A percentile compares a stretch with the other conserved stretches of the same genome.
These are phyloP conservation scores for Bimuria novae-zelandiae DNA, from an alignment of 2,329 filamentous ascomycete species.

Conservation along the genomic window DNA sequence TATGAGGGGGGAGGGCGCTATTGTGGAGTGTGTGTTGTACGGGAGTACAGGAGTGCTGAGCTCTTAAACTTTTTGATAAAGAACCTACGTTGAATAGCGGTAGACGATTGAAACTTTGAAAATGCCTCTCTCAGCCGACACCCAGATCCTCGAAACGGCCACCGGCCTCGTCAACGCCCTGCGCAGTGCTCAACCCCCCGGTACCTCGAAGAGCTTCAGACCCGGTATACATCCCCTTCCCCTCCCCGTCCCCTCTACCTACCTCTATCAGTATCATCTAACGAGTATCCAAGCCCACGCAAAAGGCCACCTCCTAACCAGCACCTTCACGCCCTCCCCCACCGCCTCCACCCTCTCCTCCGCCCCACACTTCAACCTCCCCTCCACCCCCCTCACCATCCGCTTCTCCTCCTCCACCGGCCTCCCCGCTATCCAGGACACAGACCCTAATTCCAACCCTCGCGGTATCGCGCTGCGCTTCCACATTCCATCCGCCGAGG, in stretches of 20 bases:
- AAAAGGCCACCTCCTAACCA: conserved; percentile 57
- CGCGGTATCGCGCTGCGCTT: conserved; percentile 55
- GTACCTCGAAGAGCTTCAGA: conserved; percentile 28
- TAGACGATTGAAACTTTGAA: no score
- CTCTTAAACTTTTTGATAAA: no score
- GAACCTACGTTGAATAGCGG: no score
- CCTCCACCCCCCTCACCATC: conserved; percentile 52
- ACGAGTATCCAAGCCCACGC: no score
- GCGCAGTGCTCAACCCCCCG: conserved; percentile 28
- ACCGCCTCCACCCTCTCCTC: conserved; percentile 51
- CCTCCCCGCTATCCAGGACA: conserved; percentile 57
- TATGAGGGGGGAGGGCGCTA: no score
- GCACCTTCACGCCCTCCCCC: conserved; percentile 57
- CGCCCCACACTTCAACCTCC: conserved; percentile 55
- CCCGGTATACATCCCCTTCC: no score
- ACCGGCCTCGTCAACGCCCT: conserved; percentile 35
- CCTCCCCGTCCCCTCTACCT: no score
- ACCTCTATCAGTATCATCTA: no score
- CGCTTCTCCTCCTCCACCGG: conserved; percentile 61
- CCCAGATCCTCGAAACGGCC: conserved; percentile 31
- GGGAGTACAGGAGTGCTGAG: no score
- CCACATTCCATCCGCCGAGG: conserved; percentile 49
- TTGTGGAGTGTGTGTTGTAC: no score
- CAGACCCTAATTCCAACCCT: conserved; percentile 53
- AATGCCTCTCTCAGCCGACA: conserved; percentile 40